Conservation (phyloP, 257 asterid genomes). For the Jasminum sambac region DNA sequence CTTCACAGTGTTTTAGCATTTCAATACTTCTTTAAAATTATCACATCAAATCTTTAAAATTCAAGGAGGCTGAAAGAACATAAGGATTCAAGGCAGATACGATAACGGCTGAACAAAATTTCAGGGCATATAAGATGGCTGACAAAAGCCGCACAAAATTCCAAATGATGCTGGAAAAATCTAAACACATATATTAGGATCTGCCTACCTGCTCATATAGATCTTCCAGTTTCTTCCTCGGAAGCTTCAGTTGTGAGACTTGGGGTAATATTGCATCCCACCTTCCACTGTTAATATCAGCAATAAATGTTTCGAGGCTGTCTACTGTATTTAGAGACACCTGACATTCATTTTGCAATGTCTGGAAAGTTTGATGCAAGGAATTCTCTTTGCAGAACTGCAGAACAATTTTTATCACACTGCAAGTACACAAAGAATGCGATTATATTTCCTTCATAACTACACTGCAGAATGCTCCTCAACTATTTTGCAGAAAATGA, state of each 20-base stretch:
- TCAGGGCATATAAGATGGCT: conserved; percentile 6
- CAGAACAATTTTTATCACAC: conserved; percentile 95
- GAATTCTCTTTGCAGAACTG: conserved; percentile 98
- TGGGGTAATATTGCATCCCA: conserved; percentile 99
- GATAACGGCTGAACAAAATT: background rate
- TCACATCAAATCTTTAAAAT: background rate
- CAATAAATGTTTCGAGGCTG: conserved; percentile 80
- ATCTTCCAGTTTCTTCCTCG: conserved; percentile 87
- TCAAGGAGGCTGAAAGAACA: background rate
- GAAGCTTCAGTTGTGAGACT: conserved; percentile 90
- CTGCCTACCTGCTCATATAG: conserved; percentile 84
- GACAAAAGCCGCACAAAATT: conserved; percentile 4
- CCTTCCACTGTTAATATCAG: conserved; percentile 93
- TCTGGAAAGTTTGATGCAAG: conserved; percentile 82
- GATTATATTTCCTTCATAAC: background rate
- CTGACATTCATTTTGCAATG: conserved; percentile 93
- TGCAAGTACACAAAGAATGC: conserved; percentile 32
- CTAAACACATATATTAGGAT: conserved; percentile 19
- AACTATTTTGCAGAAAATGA: conserved; percentile 5
- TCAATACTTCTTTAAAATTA: background rate
- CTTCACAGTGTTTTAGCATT: conserved; percentile 6
- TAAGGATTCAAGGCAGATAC: background rate
- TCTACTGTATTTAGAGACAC: conserved; percentile 95
- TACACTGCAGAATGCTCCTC: background rate
- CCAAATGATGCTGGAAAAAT: background rate